Conservation (phyloP, 768 basidiomycete genomes). For the Lactarius akahatsu region DNA sequence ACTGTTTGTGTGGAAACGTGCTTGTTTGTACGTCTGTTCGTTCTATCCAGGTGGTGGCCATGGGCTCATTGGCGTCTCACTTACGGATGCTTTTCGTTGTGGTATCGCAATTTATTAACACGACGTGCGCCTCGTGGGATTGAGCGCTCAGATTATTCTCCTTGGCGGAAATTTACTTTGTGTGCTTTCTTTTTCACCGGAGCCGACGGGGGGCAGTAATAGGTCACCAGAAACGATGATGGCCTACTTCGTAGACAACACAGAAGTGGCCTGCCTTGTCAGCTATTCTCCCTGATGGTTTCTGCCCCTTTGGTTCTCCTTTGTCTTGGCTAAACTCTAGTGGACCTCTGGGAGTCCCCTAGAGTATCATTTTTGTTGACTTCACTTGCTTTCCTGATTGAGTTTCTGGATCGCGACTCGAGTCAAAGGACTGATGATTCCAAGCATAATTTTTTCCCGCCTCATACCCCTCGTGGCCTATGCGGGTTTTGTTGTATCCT, state of each 20-base stretch:
- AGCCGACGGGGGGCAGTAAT: not conserved
- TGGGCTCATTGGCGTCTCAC: not conserved
- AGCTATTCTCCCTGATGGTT: not conserved
- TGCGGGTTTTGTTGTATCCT: not conserved
- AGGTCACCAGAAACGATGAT: not conserved
- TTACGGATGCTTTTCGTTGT: not conserved
- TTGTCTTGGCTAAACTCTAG: not conserved
- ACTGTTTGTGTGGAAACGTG: not conserved
- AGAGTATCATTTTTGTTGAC: not conserved
- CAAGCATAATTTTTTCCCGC: not conserved
- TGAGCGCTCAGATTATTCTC: not conserved
- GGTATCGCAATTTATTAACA: not conserved
- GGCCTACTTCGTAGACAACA: not conserved
- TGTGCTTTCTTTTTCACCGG: not conserved
- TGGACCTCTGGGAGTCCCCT: not conserved
- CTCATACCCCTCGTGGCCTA: not conserved
- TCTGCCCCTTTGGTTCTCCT: not conserved
- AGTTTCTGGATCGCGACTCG: not conserved
- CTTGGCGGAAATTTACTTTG: not conserved
- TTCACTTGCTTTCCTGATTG: not conserved
- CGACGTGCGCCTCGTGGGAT: conserved; percentile 1
- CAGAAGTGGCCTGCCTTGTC: not conserved
- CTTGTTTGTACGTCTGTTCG: not conserved
- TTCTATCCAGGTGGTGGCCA: not conserved
- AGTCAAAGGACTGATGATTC: not conserved